Evolutionary conservation across 1,284 basidiomycete genomes (phyloP).

Genomic region (Exobasidium rhododendri): DNA sequence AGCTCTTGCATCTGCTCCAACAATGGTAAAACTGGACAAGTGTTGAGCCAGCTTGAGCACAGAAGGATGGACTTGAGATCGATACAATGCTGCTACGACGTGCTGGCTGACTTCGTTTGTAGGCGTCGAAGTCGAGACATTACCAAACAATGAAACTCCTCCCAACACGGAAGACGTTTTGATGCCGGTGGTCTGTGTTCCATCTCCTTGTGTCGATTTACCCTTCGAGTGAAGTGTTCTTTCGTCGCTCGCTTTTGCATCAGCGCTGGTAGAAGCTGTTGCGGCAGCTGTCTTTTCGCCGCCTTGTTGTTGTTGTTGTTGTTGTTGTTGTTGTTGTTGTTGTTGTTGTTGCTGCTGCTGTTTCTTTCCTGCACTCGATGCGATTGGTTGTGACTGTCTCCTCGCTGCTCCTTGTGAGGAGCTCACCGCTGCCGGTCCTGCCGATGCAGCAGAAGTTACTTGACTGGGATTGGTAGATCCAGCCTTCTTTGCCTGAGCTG

Average conservation of each 20-base stretch:
- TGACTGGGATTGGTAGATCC: background rate
- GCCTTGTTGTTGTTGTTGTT: background rate
- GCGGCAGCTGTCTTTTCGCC: background rate
- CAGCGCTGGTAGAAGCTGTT: background rate
- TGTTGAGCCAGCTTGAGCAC: constrained; percentile 41
- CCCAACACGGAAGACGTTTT: constrained; percentile 4
- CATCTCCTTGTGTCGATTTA: background rate
- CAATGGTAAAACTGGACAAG: constrained; percentile 44
- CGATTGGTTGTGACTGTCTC: background rate
- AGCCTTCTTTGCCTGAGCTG: constrained; percentile 4
- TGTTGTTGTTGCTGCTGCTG: background rate
- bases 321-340: background rate
- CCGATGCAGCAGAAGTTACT: background rate
- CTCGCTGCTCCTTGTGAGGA: background rate
- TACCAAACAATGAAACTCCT: constrained; percentile 43
- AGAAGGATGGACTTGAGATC: constrained; percentile 42
- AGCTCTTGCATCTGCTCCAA: constrained; percentile 48
- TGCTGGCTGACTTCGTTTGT: constrained; percentile 1
- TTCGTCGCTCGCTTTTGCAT: background rate
- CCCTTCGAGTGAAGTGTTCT: background rate
- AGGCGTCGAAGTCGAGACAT: constrained; percentile 26
- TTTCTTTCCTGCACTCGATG: constrained; percentile 1
- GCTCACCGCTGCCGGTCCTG: constrained; percentile 1
- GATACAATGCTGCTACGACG: constrained; percentile 7
- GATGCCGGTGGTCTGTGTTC: background rate